Evolutionary conservation across 1,139 yeast species (phyloP).

Genomic region (Diutina catenulata): DNA sequence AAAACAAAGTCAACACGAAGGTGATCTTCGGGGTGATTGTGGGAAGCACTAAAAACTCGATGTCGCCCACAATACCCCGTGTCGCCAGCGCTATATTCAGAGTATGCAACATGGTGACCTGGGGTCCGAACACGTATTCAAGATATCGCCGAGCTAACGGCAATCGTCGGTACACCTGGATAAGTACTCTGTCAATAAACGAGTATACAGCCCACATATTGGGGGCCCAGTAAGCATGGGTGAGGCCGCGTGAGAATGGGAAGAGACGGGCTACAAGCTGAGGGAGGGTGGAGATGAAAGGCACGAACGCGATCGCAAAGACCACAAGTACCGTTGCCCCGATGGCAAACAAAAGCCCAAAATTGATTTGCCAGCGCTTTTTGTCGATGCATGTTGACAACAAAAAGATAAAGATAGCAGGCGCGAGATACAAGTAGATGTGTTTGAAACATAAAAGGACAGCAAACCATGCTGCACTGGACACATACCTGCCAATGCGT

Average conservation of each 20-base stretch:
- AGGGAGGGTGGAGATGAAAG: constrained; percentile 58
- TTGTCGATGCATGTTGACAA: constrained; percentile 50
- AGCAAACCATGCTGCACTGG: constrained; percentile 67
- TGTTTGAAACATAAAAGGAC: constrained; percentile 84
- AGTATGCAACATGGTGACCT: constrained; percentile 20
- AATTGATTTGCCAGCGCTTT: neutral
- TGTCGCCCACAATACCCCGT: constrained; percentile 87
- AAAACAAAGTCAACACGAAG: constrained; percentile 66
- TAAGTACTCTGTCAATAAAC: constrained; percentile 63
- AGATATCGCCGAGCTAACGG: constrained; percentile 33
- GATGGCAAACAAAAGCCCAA: constrained; percentile 35
- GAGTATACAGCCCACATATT: constrained; percentile 94
- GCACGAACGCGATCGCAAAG: constrained; percentile 65
- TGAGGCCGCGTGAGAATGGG: constrained; percentile 90
- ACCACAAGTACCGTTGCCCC: constrained; percentile 55
- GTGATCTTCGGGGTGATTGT: constrained; percentile 69
- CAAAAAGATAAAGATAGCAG: constrained; percentile 78
- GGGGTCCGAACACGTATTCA: constrained; percentile 17
- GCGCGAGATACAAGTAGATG: constrained; percentile 85
- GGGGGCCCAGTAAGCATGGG: constrained; percentile 99
- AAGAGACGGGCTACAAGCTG: constrained; percentile 61
- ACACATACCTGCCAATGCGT: constrained; percentile 40
- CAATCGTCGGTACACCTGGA: constrained; percentile 34
- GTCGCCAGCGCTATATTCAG: constrained; percentile 55
- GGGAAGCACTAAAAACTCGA: constrained; percentile 69